phyloP scores from a whole-genome alignment of 2,329 filamentous ascomycete species.

The Aspergillus quadrilineatus region DNA sequence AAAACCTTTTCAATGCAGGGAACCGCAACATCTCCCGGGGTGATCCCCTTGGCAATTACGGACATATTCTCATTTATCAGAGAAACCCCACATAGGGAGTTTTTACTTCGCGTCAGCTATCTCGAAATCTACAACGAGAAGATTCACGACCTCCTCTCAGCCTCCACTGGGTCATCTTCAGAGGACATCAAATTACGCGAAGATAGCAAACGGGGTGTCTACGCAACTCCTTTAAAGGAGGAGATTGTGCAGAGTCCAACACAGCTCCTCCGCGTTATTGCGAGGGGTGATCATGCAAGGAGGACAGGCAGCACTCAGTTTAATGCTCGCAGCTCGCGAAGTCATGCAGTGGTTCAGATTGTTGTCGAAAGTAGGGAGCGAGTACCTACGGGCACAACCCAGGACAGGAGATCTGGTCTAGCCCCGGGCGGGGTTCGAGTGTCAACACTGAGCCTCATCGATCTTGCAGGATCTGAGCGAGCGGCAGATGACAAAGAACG shows the following conservation, averaged over 20 bases:
- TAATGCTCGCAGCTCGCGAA: conserved; percentile 93
- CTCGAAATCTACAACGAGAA: conserved; percentile 98
- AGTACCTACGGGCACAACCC: conserved; percentile 55
- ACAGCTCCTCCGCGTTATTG: conserved; percentile 90
- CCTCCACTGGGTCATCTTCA: conserved; percentile 51
- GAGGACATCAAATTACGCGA: conserved; percentile 98
- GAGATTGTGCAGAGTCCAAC: conserved; percentile 98
- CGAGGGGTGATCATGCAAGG: conserved; percentile 85
- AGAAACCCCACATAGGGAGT: conserved; percentile 92
- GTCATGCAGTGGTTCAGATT: conserved; percentile 97
- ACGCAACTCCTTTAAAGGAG: conserved; percentile 92
- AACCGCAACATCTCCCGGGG: conserved; percentile 89
- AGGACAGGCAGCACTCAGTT: conserved; percentile 94
- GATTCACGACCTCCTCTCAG: conserved; percentile 88
- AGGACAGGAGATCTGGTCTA: conserved; percentile 67
- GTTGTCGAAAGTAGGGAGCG: conserved; percentile 96
- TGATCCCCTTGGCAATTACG: conserved; percentile 94
- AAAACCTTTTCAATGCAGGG: conserved; percentile 99
- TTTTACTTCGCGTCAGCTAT: conserved; percentile 92
- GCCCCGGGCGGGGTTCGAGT: conserved; percentile 88
- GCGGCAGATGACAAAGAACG: conserved; percentile 94
- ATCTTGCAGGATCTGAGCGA: conserved; percentile 93
- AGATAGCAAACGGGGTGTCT: conserved; percentile 93
- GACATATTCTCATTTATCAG: conserved; percentile 99
- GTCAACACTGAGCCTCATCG: conserved; percentile 91